Evolutionary conservation across 805 yeast genomes (phyloP), one percentile per base, ranked within the genome.

Genomic region (Sugiyamaella valdiviana): DNA sequence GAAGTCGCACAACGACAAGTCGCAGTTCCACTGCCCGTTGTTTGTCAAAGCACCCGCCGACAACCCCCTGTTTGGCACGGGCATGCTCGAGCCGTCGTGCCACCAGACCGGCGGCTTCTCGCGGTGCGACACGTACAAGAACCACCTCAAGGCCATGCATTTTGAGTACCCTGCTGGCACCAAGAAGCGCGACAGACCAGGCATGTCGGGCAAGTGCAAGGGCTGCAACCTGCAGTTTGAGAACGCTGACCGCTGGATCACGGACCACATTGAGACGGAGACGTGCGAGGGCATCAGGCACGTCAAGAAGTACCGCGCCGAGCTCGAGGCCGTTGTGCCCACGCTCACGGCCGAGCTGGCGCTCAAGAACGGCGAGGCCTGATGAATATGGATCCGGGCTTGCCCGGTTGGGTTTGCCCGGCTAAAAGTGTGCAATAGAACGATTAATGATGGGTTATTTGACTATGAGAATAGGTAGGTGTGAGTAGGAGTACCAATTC

Each of bases 81-180:
- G 21, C 12, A 9, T 21, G 23, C 46, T 51, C n/a, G 57, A 57
- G 41, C 61, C 63, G 2, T 48, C 58, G 40, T 88, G 96, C 62
- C 97, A 89, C 63, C 77, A 78, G 47, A 79, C 87, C 6, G 97
- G 97, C 4, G 81, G 85, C 24, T 89, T 89, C 59, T 80, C 89
- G 10, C 74, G 97, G 44, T 85, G 96, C 63, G 97, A 89, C 63
- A 89, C 97, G 3, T 89, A 79, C 68, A 89, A 89, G 62, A 89
- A 89, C 66, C 97, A 89, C 66, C 71, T 89, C 52, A 86, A 85
- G 63, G 95, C 96, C 1, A 75, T 89, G 52, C 97, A 89, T 62
- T 89, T 89, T 64, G 83, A 79, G 55, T 89, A 89, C 65, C 96
- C 96, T 4, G 76, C 76, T 36, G 95, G 95, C 5, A 88, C 95